These are phyloP conservation scores for Benincasa hispida DNA, from an alignment of 306 rosid species.

Conservation along the genomic window DNA sequence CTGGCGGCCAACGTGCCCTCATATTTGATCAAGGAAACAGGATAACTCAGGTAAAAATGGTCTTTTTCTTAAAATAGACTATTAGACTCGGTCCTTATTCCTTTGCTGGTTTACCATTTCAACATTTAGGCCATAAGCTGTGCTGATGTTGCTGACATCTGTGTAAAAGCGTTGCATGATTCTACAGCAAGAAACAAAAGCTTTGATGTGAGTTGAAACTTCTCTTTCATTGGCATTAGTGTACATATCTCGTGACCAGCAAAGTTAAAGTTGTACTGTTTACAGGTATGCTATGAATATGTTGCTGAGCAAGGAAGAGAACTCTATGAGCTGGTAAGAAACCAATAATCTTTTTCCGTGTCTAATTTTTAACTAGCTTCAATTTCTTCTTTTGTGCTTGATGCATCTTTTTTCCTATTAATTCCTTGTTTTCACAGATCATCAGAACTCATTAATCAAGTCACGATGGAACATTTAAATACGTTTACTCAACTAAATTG, in stretches of 20 bases:
- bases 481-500: not conserved
- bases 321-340: slow-evolving; percentile 89
- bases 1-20: slow-evolving; percentile 96
- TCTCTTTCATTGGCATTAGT: not conserved
- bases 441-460: not conserved
- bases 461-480: not conserved
- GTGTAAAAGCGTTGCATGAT: slow-evolving; percentile 95
- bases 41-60: slow-evolving; percentile 66
- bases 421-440: not conserved
- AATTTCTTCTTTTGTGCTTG: not conserved
- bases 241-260: not conserved
- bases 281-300: slow-evolving; percentile 86
- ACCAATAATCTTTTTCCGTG: not conserved
- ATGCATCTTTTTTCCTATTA: not conserved
- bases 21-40: slow-evolving; percentile 92
- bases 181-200: slow-evolving; percentile 93
- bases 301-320: slow-evolving; percentile 81
- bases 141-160: slow-evolving; percentile 97
- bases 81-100: not conserved
- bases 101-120: not conserved
- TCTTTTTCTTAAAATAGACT: not conserved
- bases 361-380: not conserved
- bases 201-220: slow-evolving; percentile 61
- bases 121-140: slow-evolving; percentile 80
- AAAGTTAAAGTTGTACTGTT: not conserved